A percentile compares a stretch with the other conserved stretches of the same genome.
phyloP scores from a whole-genome alignment of 306 rosid species.

The Crotalaria pallida region DNA sequence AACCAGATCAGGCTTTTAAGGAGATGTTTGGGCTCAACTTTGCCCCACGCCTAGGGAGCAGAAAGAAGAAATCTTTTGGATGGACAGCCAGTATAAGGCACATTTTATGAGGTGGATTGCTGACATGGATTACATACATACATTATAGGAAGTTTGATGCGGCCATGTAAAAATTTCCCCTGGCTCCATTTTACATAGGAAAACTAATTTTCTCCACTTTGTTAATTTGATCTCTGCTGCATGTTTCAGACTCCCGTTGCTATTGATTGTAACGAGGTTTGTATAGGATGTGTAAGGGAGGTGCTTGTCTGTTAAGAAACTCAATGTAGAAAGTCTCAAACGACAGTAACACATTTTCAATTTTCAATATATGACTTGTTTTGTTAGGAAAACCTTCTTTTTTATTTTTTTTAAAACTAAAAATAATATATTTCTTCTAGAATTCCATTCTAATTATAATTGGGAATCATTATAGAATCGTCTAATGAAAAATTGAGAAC shows the following conservation, averaged over 20 bases:
- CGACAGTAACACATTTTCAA: no score
- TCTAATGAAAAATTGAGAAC: no score
- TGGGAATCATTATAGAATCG: no score
- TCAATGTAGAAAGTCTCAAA: no score
- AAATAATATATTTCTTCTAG: no score
- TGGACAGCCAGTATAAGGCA: constrained; percentile 41
- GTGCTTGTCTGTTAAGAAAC: not conserved
- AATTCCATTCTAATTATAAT: no score
- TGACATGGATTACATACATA: constrained; percentile 1
- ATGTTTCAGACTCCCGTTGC: constrained; percentile 11
- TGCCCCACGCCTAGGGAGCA: constrained; percentile 48
- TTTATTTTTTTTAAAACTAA: no score
- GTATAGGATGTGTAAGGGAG: constrained; percentile 15
- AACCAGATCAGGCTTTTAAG: constrained; percentile 83
- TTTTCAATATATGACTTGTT: no score
- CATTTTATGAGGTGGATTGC: constrained; percentile 31
- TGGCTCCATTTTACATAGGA: constrained; percentile 28
- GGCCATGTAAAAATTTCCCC: constrained; percentile 19
- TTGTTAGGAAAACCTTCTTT: no score
- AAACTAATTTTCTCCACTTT: not conserved
- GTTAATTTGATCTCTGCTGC: not conserved
- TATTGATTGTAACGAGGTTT: constrained; percentile 31
- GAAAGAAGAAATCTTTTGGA: constrained; percentile 34
- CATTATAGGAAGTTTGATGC: constrained; percentile 6
- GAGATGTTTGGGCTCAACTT: constrained; percentile 97